These are phyloP conservation scores for Candida lessepsii DNA, from an alignment of 805 yeast genomes.

Conservation along the genomic window DNA sequence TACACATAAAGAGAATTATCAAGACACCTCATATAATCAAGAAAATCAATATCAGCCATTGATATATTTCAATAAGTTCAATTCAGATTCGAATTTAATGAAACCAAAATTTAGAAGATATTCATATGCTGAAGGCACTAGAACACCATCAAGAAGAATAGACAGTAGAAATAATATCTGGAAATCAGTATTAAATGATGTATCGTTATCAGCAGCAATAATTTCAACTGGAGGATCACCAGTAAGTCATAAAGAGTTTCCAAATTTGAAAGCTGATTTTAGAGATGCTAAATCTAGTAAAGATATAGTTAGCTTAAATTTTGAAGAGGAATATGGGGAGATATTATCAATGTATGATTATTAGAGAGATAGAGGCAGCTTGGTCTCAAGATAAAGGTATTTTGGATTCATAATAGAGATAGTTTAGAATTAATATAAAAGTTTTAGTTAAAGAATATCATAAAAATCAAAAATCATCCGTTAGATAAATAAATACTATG, in stretches of 20 bases:
- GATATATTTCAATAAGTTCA: too few species aligned
- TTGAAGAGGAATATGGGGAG: slow-evolving; percentile 1
- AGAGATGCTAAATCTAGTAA: slow-evolving; percentile 21
- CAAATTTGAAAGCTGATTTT: slow-evolving; percentile 27
- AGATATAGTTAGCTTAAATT: neutral
- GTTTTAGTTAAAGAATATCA: too few species aligned
- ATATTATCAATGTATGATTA: slow-evolving; percentile 9
- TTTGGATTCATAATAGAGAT: too few species aligned
- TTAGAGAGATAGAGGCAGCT: too few species aligned
- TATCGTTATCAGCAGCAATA: slow-evolving; percentile 36
- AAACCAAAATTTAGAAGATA: slow-evolving; percentile 7
- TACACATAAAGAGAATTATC: neutral
- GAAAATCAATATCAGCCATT: too few species aligned
- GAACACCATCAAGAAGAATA: slow-evolving; percentile 4
- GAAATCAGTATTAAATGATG: slow-evolving; percentile 33
- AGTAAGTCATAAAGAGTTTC: slow-evolving; percentile 20
- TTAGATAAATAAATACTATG: too few species aligned
- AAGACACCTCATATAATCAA: too few species aligned
- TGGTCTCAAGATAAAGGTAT: too few species aligned
- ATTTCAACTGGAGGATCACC: slow-evolving; percentile 33
- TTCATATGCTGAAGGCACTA: slow-evolving; percentile 11
- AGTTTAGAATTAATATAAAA: too few species aligned
- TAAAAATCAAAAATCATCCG: too few species aligned
- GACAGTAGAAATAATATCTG: slow-evolving; percentile 19
- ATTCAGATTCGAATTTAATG: neutral